Evolutionary conservation across 345 rosid genomes (phyloP).

Genomic region (Hibiscus trionum): DNA sequence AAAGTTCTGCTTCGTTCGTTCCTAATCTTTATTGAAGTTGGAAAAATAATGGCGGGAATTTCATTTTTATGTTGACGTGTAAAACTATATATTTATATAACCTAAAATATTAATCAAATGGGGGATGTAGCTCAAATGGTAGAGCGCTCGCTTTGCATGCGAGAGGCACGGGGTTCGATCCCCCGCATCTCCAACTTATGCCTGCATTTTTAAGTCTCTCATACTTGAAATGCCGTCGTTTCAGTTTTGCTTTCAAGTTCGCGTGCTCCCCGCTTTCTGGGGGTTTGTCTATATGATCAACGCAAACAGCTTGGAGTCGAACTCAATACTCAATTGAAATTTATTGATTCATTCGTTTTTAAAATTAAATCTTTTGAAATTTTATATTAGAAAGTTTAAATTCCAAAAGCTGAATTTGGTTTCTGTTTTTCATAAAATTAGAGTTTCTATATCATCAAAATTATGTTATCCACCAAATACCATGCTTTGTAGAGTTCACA

Average conservation of each 20-base stretch:
- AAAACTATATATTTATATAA: too few species aligned
- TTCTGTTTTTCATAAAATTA: background rate
- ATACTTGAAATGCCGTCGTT: background rate
- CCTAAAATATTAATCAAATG: background rate
- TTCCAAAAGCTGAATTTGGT: background rate
- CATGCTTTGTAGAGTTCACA: background rate
- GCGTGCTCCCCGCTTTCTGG: background rate
- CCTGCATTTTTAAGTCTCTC: too few species aligned
- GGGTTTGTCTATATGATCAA: background rate
- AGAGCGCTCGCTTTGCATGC: conserved; percentile 94
- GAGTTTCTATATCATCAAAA: background rate
- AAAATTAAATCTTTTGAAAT: too few species aligned
- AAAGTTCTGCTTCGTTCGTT: too few species aligned
- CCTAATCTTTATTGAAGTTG: too few species aligned
- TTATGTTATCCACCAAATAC: conserved; percentile 34
- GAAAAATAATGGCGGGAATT: too few species aligned
- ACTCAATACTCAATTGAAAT: background rate
- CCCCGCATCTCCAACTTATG: conserved; percentile 61
- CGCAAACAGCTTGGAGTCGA: background rate
- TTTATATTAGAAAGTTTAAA: background rate
- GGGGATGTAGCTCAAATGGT: conserved; percentile 97
- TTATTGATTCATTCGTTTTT: background rate
- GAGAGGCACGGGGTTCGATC: conserved; percentile 86
- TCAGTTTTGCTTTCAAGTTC: background rate
- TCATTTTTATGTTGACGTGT: too few species aligned